These are phyloP conservation scores for Clausena lansium DNA, from an alignment of 345 rosid species.

Conservation along the genomic window DNA sequence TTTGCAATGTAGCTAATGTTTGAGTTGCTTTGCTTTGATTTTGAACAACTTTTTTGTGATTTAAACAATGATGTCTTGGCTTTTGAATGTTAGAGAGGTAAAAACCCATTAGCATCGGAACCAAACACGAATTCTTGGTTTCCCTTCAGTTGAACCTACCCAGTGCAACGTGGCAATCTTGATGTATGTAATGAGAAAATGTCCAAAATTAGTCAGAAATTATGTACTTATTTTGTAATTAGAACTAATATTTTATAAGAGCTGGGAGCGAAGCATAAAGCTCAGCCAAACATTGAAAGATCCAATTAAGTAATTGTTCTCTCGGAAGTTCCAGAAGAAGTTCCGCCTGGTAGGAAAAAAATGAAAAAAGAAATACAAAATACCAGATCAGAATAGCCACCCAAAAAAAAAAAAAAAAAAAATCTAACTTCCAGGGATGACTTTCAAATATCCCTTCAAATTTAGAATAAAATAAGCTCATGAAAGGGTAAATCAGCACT, in stretches of 20 bases:
- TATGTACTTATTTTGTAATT: neutral
- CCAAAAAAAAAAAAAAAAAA: no score
- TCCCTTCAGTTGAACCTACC: constrained; percentile 1
- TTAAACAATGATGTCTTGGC: neutral
- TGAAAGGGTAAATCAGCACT: neutral
- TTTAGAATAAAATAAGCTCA: neutral
- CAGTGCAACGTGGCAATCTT: neutral
- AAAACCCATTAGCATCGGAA: neutral
- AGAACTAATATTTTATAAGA: constrained; percentile 66
- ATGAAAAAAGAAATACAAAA: neutral
- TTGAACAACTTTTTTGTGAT: neutral
- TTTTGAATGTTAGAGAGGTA: neutral
- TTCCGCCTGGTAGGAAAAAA: constrained; percentile 64
- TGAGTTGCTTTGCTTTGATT: neutral
- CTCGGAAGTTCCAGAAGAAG: constrained; percentile 89
- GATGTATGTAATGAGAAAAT: neutral
- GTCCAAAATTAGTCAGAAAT: neutral
- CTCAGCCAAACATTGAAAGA: constrained; percentile 88
- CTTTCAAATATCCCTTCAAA: neutral
- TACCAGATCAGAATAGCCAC: neutral
- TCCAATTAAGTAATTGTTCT: constrained; percentile 88
- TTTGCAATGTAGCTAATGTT: no score
- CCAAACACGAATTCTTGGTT: neutral
- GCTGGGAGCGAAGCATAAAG: constrained; percentile 80
- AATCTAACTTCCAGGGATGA: neutral